These are phyloP conservation scores for Penicillium griseofulvum DNA, from an alignment of 2,329 filamentous ascomycete genomes.

Conservation along the genomic window DNA sequence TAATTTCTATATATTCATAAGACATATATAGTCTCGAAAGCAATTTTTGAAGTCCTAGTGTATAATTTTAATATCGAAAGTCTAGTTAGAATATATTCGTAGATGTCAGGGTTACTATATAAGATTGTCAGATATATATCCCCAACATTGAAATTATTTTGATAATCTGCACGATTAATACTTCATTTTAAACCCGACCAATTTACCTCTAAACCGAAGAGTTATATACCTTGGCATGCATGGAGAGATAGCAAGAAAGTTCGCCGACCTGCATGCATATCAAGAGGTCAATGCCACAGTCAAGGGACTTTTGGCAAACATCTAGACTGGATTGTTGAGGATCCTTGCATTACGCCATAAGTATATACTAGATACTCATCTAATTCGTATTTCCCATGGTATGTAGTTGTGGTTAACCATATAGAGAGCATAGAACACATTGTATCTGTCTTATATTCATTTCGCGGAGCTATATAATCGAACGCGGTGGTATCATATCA, in stretches of 20 bases:
- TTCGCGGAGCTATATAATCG: constrained; percentile 3
- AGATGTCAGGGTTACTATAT: background rate
- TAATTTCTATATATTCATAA: background rate
- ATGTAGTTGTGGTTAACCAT: background rate
- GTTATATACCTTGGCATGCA: background rate
- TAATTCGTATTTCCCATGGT: background rate
- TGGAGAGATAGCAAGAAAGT: background rate
- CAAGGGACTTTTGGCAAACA: background rate
- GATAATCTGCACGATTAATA: background rate
- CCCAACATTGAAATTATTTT: too few relatives aligned
- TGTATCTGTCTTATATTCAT: background rate
- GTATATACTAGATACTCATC: background rate
- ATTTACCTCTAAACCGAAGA: background rate
- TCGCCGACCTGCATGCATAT: constrained; percentile 2
- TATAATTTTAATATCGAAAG: too few relatives aligned
- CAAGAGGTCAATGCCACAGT: background rate
- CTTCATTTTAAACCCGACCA: background rate
- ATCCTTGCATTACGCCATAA: background rate
- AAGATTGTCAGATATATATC: background rate
- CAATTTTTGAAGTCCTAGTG: too few relatives aligned
- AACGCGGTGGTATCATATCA: constrained; percentile 15
- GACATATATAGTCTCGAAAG: background rate
- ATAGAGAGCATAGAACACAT: background rate
- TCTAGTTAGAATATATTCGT: background rate
- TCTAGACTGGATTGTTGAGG: background rate